phyloP scores from a whole-genome alignment of 352 stramenopile species.

The Hyaloperonospora brassicae region DNA sequence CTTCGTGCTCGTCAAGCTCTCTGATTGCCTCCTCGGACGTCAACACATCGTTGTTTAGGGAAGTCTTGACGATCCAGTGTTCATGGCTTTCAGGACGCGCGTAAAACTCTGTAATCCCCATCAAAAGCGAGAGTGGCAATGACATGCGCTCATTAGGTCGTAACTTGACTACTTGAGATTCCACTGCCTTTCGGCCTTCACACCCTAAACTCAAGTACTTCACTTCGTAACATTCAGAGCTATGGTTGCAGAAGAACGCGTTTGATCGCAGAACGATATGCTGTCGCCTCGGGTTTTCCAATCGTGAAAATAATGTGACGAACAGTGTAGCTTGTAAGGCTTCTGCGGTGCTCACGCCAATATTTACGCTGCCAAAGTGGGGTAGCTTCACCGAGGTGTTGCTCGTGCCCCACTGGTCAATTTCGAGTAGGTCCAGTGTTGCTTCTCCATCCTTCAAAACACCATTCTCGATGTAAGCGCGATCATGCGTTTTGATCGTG shows the following conservation, averaged over 20 bases:
- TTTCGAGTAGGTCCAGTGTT: constrained; percentile 40
- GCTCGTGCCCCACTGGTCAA: constrained; percentile 53
- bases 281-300: constrained; percentile 60
- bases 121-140: constrained; percentile 56
- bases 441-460: constrained; percentile 31
- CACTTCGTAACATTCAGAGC: constrained; percentile 59
- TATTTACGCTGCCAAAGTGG: constrained; percentile 53
- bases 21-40: constrained; percentile 46
- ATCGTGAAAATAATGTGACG: constrained; percentile 54
- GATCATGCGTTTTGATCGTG: constrained; percentile 40
- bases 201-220: constrained; percentile 62
- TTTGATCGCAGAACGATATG: constrained; percentile 74
- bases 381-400: constrained; percentile 34
- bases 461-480: constrained; percentile 37
- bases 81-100: constrained; percentile 55
- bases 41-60: constrained; percentile 70
- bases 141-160: constrained; percentile 56
- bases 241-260: constrained; percentile 76
- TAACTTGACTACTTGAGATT: constrained; percentile 54
- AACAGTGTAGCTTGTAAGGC: constrained; percentile 41
- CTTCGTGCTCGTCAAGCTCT: constrained; percentile 51
- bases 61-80: constrained; percentile 69
- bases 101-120: constrained; percentile 82
- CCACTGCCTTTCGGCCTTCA: constrained; percentile 35
- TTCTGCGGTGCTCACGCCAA: constrained; percentile 39